Percentiles rank a stretch among this genome's conserved stretches.
Conservation (phyloP, 2,329 filamentous ascomycete genomes). For the Microcyclospora pomicola region DNA sequence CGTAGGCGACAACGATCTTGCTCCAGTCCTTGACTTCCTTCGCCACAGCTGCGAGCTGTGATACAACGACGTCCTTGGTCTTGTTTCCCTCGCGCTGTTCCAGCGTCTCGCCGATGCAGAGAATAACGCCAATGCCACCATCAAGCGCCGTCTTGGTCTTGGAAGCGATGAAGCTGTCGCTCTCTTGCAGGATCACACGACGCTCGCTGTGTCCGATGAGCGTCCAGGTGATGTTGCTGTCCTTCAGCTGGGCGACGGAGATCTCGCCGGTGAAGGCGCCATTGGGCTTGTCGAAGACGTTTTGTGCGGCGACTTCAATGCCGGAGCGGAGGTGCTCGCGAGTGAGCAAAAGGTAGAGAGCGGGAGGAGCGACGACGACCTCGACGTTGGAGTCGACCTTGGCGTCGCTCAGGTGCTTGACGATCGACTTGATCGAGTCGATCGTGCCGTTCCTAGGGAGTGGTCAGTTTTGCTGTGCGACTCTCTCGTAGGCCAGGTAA, state of each 20-base stretch:
- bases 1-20: conserved; percentile 93
- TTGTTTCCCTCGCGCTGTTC: conserved; percentile 77
- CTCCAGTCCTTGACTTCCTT: conserved; percentile 75
- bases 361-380: conserved; percentile 84
- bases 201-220: conserved; percentile 93
- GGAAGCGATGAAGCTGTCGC: conserved; percentile 66
- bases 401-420: conserved; percentile 76
- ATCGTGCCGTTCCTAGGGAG: conserved; percentile 72
- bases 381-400: conserved; percentile 68
- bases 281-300: conserved; percentile 80
- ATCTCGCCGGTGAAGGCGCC: conserved; percentile 97
- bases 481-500: conserved; percentile 5
- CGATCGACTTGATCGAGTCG: conserved; percentile 80
- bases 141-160: conserved; percentile 93
- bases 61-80: conserved; percentile 75
- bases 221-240: conserved; percentile 76
- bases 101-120: conserved; percentile 93
- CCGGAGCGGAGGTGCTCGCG: conserved; percentile 62
- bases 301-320: conserved; percentile 84
- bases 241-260: conserved; percentile 79
- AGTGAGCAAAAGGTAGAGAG: conserved; percentile 79
- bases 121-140: conserved; percentile 77
- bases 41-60: conserved; percentile 70
- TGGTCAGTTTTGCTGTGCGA: conserved; percentile 4
- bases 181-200: conserved; percentile 76